phyloP scores from a whole-genome alignment of 352 stramenopile species.

The Peronospora destructor region DNA sequence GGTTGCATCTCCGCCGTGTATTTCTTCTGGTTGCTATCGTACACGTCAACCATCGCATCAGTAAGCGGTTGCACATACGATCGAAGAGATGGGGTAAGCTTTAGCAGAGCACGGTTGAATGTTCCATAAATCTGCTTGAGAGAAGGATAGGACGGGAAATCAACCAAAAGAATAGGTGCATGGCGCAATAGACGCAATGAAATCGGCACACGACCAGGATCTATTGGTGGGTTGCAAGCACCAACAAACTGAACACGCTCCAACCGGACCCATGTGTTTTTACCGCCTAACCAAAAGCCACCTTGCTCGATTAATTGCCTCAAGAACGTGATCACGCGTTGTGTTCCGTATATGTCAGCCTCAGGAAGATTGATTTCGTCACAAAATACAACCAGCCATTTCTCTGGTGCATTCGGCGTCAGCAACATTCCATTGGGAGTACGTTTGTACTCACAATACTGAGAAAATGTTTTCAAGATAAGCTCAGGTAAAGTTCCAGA shows the following conservation, averaged over 20 bases:
- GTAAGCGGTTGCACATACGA: constrained; percentile 95
- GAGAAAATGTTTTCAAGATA: constrained; percentile 97
- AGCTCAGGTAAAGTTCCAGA: constrained; percentile 96
- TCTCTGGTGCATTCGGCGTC: constrained; percentile 89
- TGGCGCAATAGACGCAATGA: constrained; percentile 97
- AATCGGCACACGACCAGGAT: constrained; percentile 95
- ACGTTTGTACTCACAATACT: constrained; percentile 98
- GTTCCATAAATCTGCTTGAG: constrained; percentile 99
- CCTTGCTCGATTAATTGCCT: constrained; percentile 96
- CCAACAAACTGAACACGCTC: constrained; percentile 94
- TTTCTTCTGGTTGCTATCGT: constrained; percentile 93
- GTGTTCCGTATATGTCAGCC: constrained; percentile 97
- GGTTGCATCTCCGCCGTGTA: constrained; percentile 92
- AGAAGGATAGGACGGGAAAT: constrained; percentile 95
- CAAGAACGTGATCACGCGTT: constrained; percentile 99
- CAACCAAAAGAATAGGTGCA: constrained; percentile 97
- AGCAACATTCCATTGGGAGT: constrained; percentile 95
- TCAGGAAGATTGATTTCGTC: constrained; percentile 99
- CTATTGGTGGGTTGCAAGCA: constrained; percentile 99
- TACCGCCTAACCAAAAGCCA: constrained; percentile 84
- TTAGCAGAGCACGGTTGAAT: constrained; percentile 98
- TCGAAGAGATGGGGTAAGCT: constrained; percentile 96
- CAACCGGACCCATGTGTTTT: constrained; percentile 88
- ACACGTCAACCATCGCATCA: constrained; percentile 99
- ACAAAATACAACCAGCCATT: constrained; percentile 99